Percentiles rank a stretch among this genome's conserved stretches.
These are phyloP conservation scores for Fusarium hainanense DNA, from an alignment of 2,329 filamentous ascomycete species.

Conservation along the genomic window DNA sequence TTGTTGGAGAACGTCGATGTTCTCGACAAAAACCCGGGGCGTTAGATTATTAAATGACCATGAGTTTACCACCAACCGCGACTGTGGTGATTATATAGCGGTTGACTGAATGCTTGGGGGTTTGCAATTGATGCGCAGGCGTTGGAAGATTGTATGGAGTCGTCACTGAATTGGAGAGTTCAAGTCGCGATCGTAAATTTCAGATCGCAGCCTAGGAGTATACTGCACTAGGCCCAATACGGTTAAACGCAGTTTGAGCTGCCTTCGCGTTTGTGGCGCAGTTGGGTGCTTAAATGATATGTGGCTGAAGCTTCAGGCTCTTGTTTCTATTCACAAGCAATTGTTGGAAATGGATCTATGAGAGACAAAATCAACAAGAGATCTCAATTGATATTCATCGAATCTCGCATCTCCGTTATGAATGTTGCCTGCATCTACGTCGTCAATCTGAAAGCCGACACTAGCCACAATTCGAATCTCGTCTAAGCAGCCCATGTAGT, in stretches of 20 bases:
- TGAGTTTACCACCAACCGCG: conserved; percentile 44
- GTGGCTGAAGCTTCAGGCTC: conserved; percentile 25
- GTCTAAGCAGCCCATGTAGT: conserved; percentile 17
- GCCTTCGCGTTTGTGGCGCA: conserved; percentile 30
- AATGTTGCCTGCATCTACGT: neutral
- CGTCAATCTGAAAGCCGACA: neutral
- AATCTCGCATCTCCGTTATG: neutral
- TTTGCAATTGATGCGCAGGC: conserved; percentile 43
- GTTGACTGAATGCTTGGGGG: conserved; percentile 34
- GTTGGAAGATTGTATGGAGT: conserved; percentile 39
- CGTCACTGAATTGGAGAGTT: conserved; percentile 29
- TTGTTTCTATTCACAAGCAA: neutral
- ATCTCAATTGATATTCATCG: neutral
- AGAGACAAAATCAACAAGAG: neutral
- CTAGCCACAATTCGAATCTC: conserved; percentile 25
- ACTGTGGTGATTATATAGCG: conserved; percentile 15
- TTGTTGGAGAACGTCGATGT: conserved; percentile 49
- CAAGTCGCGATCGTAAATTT: conserved; percentile 52
- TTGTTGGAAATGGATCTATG: neutral
- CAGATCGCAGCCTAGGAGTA: conserved; percentile 46
- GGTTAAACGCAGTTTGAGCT: conserved; percentile 15
- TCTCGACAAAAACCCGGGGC: conserved; percentile 54
- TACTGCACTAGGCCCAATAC: conserved; percentile 21
- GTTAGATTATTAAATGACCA: conserved; percentile 51
- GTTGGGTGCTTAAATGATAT: neutral